These are phyloP conservation scores for Astrephomene gubernaculifera DNA, from an alignment of 139 green algal genomes.

Conservation along the genomic window DNA sequence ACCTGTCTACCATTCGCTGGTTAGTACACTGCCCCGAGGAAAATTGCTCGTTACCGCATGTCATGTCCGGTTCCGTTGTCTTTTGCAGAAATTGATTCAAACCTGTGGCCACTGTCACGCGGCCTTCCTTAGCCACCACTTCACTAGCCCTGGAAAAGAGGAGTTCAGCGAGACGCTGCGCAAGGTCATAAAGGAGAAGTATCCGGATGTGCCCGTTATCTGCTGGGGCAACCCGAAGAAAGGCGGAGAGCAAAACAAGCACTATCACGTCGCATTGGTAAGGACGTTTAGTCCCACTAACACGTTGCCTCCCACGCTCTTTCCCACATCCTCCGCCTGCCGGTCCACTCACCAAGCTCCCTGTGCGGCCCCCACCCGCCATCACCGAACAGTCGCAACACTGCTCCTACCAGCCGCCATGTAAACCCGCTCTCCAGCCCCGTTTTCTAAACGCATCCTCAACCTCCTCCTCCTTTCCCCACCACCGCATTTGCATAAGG, in stretches of 20 bases:
- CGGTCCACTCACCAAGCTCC: no score
- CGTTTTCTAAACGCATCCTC: no score
- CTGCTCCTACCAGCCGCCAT: no score
- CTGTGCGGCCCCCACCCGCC: no score
- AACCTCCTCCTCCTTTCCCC: no score
- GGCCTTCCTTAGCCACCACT: constrained; percentile 43
- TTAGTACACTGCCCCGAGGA: neutral
- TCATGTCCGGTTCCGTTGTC: neutral
- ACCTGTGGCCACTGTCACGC: constrained; percentile 37
- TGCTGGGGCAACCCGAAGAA: constrained; percentile 48
- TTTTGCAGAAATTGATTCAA: constrained; percentile 28
- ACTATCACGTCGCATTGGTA: constrained; percentile 48
- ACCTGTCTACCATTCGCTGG: neutral
- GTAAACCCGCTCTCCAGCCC: no score
- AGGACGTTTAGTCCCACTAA: no score
- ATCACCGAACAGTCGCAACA: no score
- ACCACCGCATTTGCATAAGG: no score
- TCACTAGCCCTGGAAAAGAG: constrained; percentile 49
- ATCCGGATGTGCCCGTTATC: constrained; percentile 34
- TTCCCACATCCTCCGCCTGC: no score
- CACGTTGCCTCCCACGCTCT: no score
- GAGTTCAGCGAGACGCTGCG: constrained; percentile 51
- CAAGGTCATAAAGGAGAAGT: constrained; percentile 49
- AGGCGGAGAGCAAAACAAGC: constrained; percentile 38
- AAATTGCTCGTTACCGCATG: neutral